Conservation (phyloP, 257 asterid genomes). For the Ehretia macrophylla region DNA sequence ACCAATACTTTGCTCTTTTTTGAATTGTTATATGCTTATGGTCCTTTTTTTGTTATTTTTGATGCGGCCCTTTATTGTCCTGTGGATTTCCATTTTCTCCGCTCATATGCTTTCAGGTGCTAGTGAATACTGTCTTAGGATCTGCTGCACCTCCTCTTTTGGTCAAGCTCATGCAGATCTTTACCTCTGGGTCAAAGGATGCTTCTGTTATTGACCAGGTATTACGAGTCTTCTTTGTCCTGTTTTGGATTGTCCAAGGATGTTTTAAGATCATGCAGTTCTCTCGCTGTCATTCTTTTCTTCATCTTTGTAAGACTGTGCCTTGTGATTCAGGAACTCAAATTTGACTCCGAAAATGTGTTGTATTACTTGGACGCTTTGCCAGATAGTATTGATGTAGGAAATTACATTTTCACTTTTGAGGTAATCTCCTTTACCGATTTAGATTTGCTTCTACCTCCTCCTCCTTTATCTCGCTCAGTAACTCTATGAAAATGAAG, state of each 20-base stretch:
- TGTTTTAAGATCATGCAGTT: neutral
- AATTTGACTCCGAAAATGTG: slow-evolving; percentile 55
- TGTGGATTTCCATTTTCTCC: neutral
- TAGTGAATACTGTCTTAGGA: slow-evolving; percentile 76
- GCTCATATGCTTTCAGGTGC: slow-evolving; percentile 44
- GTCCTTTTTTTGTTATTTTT: no score
- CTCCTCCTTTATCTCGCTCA: neutral
- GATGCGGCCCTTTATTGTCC: no score
- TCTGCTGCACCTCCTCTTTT: slow-evolving; percentile 73
- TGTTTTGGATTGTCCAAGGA: neutral
- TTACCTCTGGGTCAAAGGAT: slow-evolving; percentile 76
- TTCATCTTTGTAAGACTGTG: neutral
- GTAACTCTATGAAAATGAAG: neutral
- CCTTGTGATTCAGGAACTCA: slow-evolving; percentile 61
- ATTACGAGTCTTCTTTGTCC: slow-evolving; percentile 15
- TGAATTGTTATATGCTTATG: no score
- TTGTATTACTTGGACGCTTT: slow-evolving; percentile 67
- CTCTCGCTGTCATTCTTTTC: neutral
- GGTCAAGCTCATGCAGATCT: slow-evolving; percentile 83
- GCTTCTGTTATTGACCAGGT: slow-evolving; percentile 85
- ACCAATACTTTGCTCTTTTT: neutral
- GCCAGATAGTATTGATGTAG: slow-evolving; percentile 68
- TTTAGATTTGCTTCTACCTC: slow-evolving; percentile 1
- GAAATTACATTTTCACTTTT: slow-evolving; percentile 63
- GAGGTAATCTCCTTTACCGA: slow-evolving; percentile 51